Conservation (phyloP, 176 grass and related monocot genomes). For the Eragrostis curvula region DNA sequence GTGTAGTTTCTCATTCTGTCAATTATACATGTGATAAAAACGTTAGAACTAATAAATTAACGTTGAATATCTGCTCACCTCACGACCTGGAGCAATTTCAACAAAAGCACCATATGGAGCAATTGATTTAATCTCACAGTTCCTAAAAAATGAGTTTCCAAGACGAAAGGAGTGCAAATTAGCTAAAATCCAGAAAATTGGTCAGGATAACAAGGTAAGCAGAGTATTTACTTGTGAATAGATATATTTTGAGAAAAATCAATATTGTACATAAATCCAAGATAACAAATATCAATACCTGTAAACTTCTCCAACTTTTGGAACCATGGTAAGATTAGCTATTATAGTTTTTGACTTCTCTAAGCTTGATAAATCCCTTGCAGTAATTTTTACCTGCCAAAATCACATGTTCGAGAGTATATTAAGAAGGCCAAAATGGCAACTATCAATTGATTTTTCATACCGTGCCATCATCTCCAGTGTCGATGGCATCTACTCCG, state of each 20-base stretch:
- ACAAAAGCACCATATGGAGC: conserved; percentile 89
- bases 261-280: conserved; percentile 8
- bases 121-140: conserved; percentile 89
- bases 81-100: conserved; percentile 93
- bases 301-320: conserved; percentile 89
- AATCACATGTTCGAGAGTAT: conserved; percentile 37
- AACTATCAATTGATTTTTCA: conserved; percentile 31
- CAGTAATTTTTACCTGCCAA: conserved; percentile 90
- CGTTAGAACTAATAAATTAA: conserved; percentile 5
- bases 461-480: conserved; percentile 77
- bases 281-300: conserved; percentile 45
- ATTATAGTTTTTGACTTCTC: conserved; percentile 92
- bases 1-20: background rate
- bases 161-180: conserved; percentile 13
- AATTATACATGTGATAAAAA: conserved; percentile 25
- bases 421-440: conserved; percentile 23
- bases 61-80: conserved; percentile 61
- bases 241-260: conserved; percentile 1
- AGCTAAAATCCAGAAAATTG: conserved; percentile 23
- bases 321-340: conserved; percentile 88
- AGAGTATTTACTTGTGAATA: background rate
- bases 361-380: conserved; percentile 73
- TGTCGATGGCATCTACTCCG: conserved; percentile 79
- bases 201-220: conserved; percentile 10
- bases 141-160: conserved; percentile 53